Base-by-base conservation (phyloP, 192 early-diverging fungal genomes). In the Podila epigama region DNA sequence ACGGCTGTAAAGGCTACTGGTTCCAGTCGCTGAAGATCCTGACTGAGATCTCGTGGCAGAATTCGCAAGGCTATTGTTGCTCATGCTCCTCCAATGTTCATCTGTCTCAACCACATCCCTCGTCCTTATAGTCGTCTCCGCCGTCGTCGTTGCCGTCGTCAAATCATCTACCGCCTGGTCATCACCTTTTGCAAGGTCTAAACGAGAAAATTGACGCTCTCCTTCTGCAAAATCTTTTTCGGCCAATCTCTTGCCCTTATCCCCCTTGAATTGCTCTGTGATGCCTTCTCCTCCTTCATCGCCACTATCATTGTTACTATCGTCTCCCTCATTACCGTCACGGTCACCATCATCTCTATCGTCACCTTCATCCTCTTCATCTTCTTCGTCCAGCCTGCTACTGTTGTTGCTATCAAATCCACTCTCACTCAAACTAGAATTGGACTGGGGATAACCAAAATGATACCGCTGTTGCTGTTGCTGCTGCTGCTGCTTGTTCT, bases 401-500 rank as follows among this genome's bases (percentile, higher is more conserved):
- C 63, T 73, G 36, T 58, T 66, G 37, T 73, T 73, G 51, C 70
- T 73, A 28, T 65, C 52, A 12, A 52, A 37, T 0, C 48, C 62
- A 48, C 70, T 73, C 22, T 48, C 44, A 15, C 44, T 48, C 20
- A 48, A 20, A 22, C 44, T 48, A 25, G 70, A 52, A 6, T 39
- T 58, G 4, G 63, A 73, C 12, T 73, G 63, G 1, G 70, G 63
- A 32, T 73, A 73, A 3, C 70, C 70, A 56, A 66, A 66, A n/a
- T 60, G 63, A 29, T 54, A 65, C 18, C 63, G 55, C 12, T 50
- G 51, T 27, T 35, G 68, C 2, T 41, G 53, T 16, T 53, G 51
- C n/a, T 60, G 67, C 37, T 68, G 66, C 15, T 57, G 68, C 32
- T 68, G 65, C 52, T 66, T 57, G 11, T 31, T 37, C 22, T 41